Evolutionary conservation across 805 yeast genomes (phyloP).

Genomic region (Zygoascus bituminiphila): DNA sequence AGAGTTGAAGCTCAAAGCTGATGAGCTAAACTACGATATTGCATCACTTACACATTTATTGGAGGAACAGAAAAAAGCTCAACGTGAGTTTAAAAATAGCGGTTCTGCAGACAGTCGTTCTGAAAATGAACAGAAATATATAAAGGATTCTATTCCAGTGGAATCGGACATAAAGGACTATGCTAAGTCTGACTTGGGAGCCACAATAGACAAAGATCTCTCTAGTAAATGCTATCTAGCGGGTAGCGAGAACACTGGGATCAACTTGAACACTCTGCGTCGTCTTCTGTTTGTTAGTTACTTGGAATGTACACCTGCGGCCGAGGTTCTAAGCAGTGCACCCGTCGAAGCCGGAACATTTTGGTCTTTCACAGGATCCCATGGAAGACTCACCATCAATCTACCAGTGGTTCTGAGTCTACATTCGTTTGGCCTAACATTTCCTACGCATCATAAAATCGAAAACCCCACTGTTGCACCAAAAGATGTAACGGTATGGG

Average conservation of each 20-base stretch:
- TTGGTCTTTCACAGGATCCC: slow-evolving; percentile 28
- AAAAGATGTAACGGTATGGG: slow-evolving; percentile 24
- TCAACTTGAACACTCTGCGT: background rate
- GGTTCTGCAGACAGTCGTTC: background rate
- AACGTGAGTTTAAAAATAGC: background rate
- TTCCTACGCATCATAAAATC: slow-evolving; percentile 19
- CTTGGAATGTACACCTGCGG: background rate
- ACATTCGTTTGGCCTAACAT: slow-evolving; percentile 22
- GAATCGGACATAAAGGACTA: background rate
- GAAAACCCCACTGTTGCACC: slow-evolving; percentile 24
- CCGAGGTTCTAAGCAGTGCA: background rate
- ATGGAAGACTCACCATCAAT: slow-evolving; percentile 23
- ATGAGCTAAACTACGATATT: background rate
- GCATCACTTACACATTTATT: background rate
- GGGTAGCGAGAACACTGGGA: background rate
- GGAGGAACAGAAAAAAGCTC: background rate
- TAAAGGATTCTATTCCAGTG: too few relatives aligned
- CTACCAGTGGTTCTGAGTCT: slow-evolving; percentile 19
- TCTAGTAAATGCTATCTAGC: background rate
- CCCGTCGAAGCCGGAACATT: slow-evolving; percentile 20
- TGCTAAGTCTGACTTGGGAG: background rate
- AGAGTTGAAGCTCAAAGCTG: background rate
- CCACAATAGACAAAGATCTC: background rate
- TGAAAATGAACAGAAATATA: too few relatives aligned
- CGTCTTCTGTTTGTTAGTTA: background rate